phyloP scores from a whole-genome alignment of 164 flowering plant genomes.

The Tetrastigma voinierianum region DNA sequence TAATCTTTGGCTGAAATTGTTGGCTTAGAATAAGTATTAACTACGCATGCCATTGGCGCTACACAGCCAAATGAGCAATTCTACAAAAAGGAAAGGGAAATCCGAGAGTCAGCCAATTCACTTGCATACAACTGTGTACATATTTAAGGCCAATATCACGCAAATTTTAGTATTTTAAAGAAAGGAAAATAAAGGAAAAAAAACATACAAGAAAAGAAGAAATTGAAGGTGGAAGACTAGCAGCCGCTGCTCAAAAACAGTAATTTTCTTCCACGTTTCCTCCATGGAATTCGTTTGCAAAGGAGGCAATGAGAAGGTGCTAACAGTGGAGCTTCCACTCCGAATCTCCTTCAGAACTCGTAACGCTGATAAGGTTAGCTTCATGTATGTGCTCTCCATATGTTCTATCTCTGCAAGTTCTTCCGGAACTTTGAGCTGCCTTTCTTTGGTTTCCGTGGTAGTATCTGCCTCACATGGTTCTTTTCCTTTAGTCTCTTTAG shows the following conservation, averaged over 20 bases:
- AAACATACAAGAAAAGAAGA: background rate
- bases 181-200: background rate
- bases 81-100: too few relatives aligned
- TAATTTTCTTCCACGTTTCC: constrained; percentile 33
- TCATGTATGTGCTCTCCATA: constrained; percentile 52
- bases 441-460: constrained; percentile 4
- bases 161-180: too few relatives aligned
- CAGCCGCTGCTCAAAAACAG: constrained; percentile 38
- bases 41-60: too few relatives aligned
- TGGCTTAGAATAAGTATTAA: too few relatives aligned
- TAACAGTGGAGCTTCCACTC: constrained; percentile 60
- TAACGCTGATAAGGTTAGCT: constrained; percentile 46
- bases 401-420: constrained; percentile 49
- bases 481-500: constrained; percentile 9
- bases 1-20: too few relatives aligned
- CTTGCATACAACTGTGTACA: too few relatives aligned
- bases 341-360: constrained; percentile 52
- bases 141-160: too few relatives aligned
- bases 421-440: constrained; percentile 20
- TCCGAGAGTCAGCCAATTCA: too few relatives aligned
- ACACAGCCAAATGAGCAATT: too few relatives aligned
- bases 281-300: constrained; percentile 28
- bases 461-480: too few relatives aligned
- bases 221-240: constrained; percentile 13
- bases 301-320: constrained; percentile 54